Evolutionary conservation across 139 green algal species (phyloP), one percentile per base, ranked within the genome.

Genomic region (Penium margaritaceum): DNA sequence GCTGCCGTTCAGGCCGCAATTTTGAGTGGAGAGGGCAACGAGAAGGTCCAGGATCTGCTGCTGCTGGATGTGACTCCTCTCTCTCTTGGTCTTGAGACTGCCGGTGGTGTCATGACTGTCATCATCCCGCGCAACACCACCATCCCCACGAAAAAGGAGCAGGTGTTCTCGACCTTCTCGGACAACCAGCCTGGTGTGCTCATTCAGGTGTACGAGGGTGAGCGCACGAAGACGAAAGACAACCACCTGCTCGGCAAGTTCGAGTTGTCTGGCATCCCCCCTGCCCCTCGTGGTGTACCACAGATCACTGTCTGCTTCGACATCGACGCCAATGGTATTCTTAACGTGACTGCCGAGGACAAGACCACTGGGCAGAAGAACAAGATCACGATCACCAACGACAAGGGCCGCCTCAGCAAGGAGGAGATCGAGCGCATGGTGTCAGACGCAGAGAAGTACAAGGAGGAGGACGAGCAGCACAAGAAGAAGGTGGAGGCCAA

Each of bases 241-340:
- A 98, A 98, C 87, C 93, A 97, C 86, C 82, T 96, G 74, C 83
- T 98, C 92, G 94, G 94, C 78, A 97, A 97, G 84, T 99, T 99
- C 72, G 94, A 99, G 84, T 90, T 99, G 54, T 86, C 81, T 0
- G 94, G 94, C 67, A 98, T 99, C 79, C 94, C 94, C 1, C 94
- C 94, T 19, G 94, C 94, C 7, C 94, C 94, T 0, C 89, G 94
- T 51, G 94, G 94, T 53, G 90, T 99, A 38, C 93, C 94, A 19
- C 94, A 99, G 85, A 97, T 99, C 84, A 94, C 87, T 43, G 91
- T 97, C 24, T 86, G 83, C 53, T 99, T 98, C 66, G 94, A 99
- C 83, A 95, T 99, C 63, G 94, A 99, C 67, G 94, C 94, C 75
- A 99, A 99, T 83, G 94, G 94, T 72, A 97, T 98, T 76, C 84